Evolutionary conservation across 108 stramenopile genomes (phyloP).

Genomic region (Chaetoceros tenuissimus): DNA sequence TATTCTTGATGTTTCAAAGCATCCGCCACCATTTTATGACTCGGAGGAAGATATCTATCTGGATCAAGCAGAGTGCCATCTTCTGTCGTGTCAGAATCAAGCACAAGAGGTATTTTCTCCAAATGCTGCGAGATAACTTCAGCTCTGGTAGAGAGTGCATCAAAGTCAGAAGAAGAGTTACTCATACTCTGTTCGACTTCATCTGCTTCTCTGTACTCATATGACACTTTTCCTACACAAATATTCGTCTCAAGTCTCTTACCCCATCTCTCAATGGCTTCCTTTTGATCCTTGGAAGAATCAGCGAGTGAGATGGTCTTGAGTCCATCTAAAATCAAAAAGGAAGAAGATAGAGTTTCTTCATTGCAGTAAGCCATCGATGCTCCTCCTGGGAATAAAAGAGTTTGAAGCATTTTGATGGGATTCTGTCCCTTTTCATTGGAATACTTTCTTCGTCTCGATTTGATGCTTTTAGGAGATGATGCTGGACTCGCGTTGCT

Average conservation of each 20-base stretch:
- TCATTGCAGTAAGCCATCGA: slow-evolving; percentile 5
- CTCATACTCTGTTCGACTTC: neutral
- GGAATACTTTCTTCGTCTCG: neutral
- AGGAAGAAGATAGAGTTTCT: neutral
- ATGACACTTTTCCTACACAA: neutral
- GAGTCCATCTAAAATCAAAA: slow-evolving; percentile 21
- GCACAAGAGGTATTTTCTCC: neutral
- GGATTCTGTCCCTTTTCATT: neutral
- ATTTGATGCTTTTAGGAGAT: neutral
- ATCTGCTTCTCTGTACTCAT: neutral
- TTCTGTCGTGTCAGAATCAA: neutral
- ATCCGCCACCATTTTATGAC: neutral
- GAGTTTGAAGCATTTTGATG: neutral
- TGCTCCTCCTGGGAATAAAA: neutral
- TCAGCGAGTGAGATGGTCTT: neutral
- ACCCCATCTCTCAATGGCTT: neutral
- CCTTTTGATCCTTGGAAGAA: neutral
- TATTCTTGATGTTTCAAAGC: neutral
- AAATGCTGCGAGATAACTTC: neutral
- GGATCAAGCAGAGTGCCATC: neutral
- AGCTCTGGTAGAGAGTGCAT: neutral
- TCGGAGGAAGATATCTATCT: neutral
- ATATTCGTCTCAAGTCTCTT: neutral
- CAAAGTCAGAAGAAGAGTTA: neutral
- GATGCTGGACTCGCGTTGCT: too few relatives aligned